These are phyloP conservation scores for Harringtonia lauricola DNA, from an alignment of 2,329 filamentous ascomycete species.

Conservation along the genomic window DNA sequence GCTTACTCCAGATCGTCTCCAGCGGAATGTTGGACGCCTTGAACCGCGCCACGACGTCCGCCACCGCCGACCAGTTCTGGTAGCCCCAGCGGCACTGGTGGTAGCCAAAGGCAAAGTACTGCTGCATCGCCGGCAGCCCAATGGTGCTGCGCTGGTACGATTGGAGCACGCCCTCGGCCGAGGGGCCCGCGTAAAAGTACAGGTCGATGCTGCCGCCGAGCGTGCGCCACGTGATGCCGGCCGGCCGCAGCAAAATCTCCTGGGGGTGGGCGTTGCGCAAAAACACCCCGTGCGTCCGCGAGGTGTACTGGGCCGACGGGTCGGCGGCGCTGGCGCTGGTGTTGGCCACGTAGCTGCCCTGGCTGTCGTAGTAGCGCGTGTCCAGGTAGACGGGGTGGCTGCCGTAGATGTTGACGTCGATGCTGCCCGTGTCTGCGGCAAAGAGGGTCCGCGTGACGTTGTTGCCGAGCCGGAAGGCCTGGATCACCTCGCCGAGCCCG, in stretches of 20 bases:
- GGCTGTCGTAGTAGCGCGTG: constrained; percentile 55
- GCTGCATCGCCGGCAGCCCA: constrained; percentile 66
- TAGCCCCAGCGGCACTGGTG: constrained; percentile 84
- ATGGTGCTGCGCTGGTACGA: constrained; percentile 52
- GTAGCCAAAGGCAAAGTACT: constrained; percentile 72
- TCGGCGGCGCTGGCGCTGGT: constrained; percentile 38
- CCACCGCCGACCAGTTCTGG: constrained; percentile 56
- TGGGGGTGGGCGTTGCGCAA: constrained; percentile 53
- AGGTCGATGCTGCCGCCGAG: constrained; percentile 70
- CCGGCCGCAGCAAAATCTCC: constrained; percentile 43
- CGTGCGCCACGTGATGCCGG: constrained; percentile 41
- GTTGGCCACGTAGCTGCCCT: constrained; percentile 41
- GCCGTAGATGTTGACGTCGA: constrained; percentile 53
- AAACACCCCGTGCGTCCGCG: constrained; percentile 45
- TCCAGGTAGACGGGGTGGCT: constrained; percentile 56
- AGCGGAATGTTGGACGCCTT: constrained; percentile 53
- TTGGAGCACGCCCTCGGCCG: constrained; percentile 54
- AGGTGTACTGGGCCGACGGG: constrained; percentile 30
- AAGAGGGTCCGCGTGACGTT: constrained; percentile 48
- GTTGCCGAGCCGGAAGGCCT: constrained; percentile 58
- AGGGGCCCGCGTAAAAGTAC: constrained; percentile 68
- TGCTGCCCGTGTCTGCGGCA: constrained; percentile 8
- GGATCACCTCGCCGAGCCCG: constrained; percentile 67
- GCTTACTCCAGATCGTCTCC: constrained; percentile 53
- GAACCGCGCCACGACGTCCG: constrained; percentile 58